These are phyloP conservation scores for Hydnum rufescens DNA, from an alignment of 768 basidiomycete species.

Conservation along the genomic window DNA sequence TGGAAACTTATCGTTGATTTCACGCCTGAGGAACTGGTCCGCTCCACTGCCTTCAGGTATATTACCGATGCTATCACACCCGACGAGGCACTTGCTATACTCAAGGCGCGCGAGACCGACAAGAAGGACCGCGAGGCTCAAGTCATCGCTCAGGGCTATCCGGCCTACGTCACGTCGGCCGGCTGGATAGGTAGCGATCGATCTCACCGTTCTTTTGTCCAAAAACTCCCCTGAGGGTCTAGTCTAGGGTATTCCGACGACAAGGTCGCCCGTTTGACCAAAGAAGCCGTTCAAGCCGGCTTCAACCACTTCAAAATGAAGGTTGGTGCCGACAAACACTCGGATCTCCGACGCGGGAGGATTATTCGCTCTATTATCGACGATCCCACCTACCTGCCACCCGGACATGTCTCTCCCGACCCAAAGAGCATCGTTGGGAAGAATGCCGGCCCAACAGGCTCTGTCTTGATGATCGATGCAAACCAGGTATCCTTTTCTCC, in stretches of 20 bases:
- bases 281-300: constrained; percentile 63
- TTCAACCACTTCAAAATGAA: constrained; percentile 99
- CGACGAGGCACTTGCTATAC: constrained; percentile 70
- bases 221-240: background rate
- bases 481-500: constrained; percentile 36
- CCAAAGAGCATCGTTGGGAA: constrained; percentile 57
- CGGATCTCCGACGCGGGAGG: constrained; percentile 70
- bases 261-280: constrained; percentile 70
- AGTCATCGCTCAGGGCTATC: constrained; percentile 62
- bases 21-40: constrained; percentile 66
- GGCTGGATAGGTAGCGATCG: constrained; percentile 55
- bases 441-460: constrained; percentile 86
- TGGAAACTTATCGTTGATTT: constrained; percentile 93
- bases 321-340: constrained; percentile 66
- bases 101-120: constrained; percentile 52
- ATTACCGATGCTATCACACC: constrained; percentile 86
- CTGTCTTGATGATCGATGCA: constrained; percentile 92
- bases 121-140: constrained; percentile 63
- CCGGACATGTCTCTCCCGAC: constrained; percentile 35
- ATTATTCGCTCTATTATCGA: constrained; percentile 93
- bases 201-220: background rate
- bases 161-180: constrained; percentile 83
- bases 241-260: constrained; percentile 72
- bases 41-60: constrained; percentile 63
- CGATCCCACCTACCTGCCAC: constrained; percentile 63